Conservation (phyloP, 345 rosid genomes). For the Erysimum cheiranthoides region DNA sequence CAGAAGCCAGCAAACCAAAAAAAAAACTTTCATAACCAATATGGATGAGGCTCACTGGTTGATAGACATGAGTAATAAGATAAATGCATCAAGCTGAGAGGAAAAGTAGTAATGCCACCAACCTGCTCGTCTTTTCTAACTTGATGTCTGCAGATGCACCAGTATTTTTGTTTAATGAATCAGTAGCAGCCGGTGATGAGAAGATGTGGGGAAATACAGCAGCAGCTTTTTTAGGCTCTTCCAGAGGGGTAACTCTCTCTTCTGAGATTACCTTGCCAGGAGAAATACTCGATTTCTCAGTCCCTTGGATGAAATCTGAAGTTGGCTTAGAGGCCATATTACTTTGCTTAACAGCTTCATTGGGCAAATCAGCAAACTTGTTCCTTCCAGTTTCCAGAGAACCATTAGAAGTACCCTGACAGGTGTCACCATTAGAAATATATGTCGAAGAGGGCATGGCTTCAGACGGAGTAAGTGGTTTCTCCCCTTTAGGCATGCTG, state of each 20-base stretch:
- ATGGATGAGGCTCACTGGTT: conserved; percentile 29
- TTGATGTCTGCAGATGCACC: conserved; percentile 40
- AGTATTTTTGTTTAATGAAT: conserved; percentile 19
- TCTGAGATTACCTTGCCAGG: conserved; percentile 15
- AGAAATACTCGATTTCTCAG: conserved; percentile 35
- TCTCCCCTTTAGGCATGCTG: conserved; percentile 48
- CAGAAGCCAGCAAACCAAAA: conserved; percentile 28
- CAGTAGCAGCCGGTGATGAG: conserved; percentile 25
- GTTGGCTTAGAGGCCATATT: conserved; percentile 43
- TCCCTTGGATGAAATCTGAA: conserved; percentile 34
- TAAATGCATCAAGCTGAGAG: conserved; percentile 15
- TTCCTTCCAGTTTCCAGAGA: conserved; percentile 49
- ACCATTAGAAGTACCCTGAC: conserved; percentile 46
- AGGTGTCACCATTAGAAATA: conserved; percentile 47
- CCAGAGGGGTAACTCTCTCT: conserved; percentile 23
- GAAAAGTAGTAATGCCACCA: conserved; percentile 34
- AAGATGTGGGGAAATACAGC: conserved; percentile 30
- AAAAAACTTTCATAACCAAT: conserved; percentile 42
- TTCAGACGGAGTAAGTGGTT: conserved; percentile 48
- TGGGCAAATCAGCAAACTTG: conserved; percentile 43
- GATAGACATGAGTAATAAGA: conserved; percentile 24
- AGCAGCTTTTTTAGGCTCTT: conserved; percentile 37
- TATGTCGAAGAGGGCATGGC: conserved; percentile 40
- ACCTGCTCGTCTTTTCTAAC: conserved; percentile 42
- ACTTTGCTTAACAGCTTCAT: conserved; percentile 48